Evolutionary conservation across 2,329 filamentous ascomycete genomes (phyloP), one percentile per base, ranked within the genome.

Genomic region (Verticillium longisporum): DNA sequence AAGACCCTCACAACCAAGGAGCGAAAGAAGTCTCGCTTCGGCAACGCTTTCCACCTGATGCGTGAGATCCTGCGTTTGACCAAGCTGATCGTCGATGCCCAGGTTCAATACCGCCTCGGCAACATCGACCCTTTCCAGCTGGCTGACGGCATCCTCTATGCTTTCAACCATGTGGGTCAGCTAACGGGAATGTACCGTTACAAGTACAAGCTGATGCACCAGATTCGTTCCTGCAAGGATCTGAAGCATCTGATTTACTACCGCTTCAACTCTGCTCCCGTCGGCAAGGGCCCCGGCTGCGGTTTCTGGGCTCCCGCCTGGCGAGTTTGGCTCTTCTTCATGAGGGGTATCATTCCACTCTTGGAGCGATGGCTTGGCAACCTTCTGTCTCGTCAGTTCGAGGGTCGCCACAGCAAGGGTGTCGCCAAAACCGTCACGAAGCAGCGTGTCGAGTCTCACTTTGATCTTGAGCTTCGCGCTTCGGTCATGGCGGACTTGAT

Each of bases 161-260:
- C 95, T 18, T 99, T 99, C 80, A 99, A 99, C 77, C 95, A 99
- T 69, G 95, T 99, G 61, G 95, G 95, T 64, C 96, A 99, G 75
- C 81, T 99, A 64, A 99, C 95, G 15, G 95, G 95, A 73, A 99
- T 99, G 95, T 99, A 99, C 78, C 90, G 95, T 63, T 99, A 99
- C 84, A 99, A 99, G 82, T 99, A 99, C 81, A 99, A 99, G 82
- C 83, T 99, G 61, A 99, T 99, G 95, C 95, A 99, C 74, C 95
- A 99, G 76, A 99, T 99, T 69, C 91, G 95, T 68, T 96, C 95
- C 0, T 99, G 95, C 82, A 99, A 99, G 77, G 95, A 99, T 77
- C 75, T 99, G 72, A 99, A 99, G 84, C 95, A 99, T 84, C 79
- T 99, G 64, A 98, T 99, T 67, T 99, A 99, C 79, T 98, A 98